Conservation (phyloP, 1,139 yeast species). For the Suhomyces bokatorum region DNA sequence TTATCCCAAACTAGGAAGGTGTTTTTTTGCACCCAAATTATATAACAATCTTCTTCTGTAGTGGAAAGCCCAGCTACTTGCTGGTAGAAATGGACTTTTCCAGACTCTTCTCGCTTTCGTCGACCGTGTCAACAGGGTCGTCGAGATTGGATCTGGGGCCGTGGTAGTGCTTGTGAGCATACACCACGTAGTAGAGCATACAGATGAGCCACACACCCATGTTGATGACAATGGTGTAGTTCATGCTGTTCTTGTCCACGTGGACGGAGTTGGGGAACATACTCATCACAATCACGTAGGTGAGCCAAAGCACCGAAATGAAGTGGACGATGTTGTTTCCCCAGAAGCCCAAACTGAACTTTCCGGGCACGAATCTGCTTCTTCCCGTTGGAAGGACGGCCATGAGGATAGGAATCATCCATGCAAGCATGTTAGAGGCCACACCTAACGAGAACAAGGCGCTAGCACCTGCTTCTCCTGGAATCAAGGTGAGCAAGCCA, state of each 20-base stretch:
- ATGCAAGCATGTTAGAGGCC: conserved; percentile 44
- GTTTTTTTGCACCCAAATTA: conserved; percentile 1
- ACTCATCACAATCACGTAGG: conserved; percentile 34
- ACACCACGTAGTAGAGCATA: conserved; percentile 28
- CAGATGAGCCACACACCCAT: conserved; percentile 38
- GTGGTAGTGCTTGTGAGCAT: conserved; percentile 23
- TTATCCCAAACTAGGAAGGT: no score
- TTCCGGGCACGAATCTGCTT: conserved; percentile 31
- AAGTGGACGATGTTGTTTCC: conserved; percentile 26
- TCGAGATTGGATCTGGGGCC: conserved; percentile 43
- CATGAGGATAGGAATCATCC: conserved; percentile 45
- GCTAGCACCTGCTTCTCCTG: conserved; percentile 35
- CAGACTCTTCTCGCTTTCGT: neutral
- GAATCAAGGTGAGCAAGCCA: conserved; percentile 35
- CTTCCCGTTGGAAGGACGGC: conserved; percentile 44
- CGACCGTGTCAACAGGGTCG: conserved; percentile 4
- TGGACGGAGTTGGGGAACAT: conserved; percentile 40
- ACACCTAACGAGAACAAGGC: conserved; percentile 54
- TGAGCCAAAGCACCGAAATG: conserved; percentile 28
- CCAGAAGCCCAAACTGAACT: conserved; percentile 32
- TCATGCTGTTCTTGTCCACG: conserved; percentile 35
- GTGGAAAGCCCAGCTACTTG: no score
- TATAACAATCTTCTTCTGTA: neutral
- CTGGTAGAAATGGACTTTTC: neutral
- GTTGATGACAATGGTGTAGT: conserved; percentile 38